Conservation (phyloP, 2,329 filamentous ascomycete species). For the Sclerotiophoma versabilis region DNA sequence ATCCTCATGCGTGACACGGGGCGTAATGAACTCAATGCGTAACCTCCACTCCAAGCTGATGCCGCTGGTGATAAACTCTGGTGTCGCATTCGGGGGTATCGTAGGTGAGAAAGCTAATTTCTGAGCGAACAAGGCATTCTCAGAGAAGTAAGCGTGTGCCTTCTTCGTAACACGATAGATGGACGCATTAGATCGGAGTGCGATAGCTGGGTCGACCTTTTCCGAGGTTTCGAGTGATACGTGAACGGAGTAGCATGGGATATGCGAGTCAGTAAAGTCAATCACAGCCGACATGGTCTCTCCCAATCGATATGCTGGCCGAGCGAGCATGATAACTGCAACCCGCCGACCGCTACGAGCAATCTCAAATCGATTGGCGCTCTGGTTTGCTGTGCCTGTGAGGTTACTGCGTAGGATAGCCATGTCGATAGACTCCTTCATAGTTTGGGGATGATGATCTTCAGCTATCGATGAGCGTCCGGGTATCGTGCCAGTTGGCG, state of each 20-base stretch:
- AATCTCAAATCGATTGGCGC: constrained; percentile 94
- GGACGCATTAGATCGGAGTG: constrained; percentile 83
- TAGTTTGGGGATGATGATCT: constrained; percentile 61
- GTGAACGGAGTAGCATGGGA: constrained; percentile 86
- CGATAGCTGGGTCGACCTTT: constrained; percentile 78
- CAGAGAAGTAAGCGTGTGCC: constrained; percentile 77
- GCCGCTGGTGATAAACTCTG: constrained; percentile 90
- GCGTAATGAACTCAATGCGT: constrained; percentile 90
- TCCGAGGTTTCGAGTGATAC: constrained; percentile 87
- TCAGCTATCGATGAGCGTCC: constrained; percentile 62
- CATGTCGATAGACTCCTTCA: constrained; percentile 87
- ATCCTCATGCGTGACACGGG: constrained; percentile 57
- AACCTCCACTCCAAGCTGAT: constrained; percentile 89
- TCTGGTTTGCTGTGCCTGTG: constrained; percentile 72
- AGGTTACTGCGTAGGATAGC: constrained; percentile 76
- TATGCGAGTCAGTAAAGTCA: constrained; percentile 78
- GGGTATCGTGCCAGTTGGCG: constrained; percentile 68
- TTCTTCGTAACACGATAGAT: constrained; percentile 87
- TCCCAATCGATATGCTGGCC: constrained; percentile 87
- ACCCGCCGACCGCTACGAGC: constrained; percentile 91
- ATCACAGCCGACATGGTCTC: constrained; percentile 85
- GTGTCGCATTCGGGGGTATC: constrained; percentile 83
- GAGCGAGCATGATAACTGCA: constrained; percentile 85
- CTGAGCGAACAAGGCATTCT: constrained; percentile 82
- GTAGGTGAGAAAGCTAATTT: constrained; percentile 81